Evolutionary conservation across 2,329 filamentous ascomycete genomes (phyloP).

Genomic region (Aspergillus chevalieri): DNA sequence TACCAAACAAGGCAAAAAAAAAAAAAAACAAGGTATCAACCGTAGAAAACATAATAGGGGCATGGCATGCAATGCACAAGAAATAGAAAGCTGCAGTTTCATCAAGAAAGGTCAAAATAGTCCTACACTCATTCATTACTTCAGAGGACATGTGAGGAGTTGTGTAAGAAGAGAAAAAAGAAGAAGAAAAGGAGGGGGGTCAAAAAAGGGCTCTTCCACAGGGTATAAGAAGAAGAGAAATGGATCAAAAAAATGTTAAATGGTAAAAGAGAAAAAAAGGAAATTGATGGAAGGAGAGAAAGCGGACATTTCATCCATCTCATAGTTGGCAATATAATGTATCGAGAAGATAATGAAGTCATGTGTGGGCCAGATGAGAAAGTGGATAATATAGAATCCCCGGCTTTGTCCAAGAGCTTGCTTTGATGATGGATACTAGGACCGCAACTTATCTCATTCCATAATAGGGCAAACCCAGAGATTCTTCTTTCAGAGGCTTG

Average conservation of each 20-base stretch:
- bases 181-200: slow-evolving; percentile 1
- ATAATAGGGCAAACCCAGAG: too few species aligned
- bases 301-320: background rate
- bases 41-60: background rate
- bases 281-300: background rate
- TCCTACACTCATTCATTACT: slow-evolving; percentile 5
- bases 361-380: background rate
- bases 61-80: background rate
- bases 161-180: background rate
- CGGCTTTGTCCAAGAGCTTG: too few species aligned
- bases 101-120: background rate
- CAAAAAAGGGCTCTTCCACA: background rate
- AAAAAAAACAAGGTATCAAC: background rate
- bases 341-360: background rate
- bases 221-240: slow-evolving; percentile 5
- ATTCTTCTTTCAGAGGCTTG: background rate
- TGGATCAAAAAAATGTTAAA: slow-evolving; percentile 6
- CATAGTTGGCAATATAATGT: background rate
- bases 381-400: background rate
- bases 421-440: too few species aligned
- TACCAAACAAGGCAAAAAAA: background rate
- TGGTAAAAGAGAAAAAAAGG: background rate
- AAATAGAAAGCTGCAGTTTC: background rate
- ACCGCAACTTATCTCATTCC: too few species aligned
- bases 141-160: background rate